Percentiles rank a stretch among this genome's conserved stretches.
Conservation (phyloP, 2,329 filamentous ascomycete species). For the Cyclaneusma minus region DNA sequence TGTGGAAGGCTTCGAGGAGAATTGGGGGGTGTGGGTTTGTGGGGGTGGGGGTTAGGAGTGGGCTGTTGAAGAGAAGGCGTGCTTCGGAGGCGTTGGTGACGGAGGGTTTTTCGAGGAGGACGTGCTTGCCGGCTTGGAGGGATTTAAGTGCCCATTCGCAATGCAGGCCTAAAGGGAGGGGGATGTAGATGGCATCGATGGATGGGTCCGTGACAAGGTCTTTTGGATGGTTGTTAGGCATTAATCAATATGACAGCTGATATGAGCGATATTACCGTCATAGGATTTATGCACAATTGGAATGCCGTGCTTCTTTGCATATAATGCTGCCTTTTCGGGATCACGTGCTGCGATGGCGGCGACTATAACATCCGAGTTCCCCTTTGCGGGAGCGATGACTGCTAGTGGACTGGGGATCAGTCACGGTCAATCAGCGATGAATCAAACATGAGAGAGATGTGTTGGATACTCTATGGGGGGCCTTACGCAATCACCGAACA, state of each 20-base stretch:
- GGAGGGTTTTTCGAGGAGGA: slow-evolving; percentile 37
- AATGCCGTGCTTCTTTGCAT: slow-evolving; percentile 34
- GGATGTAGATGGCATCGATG: slow-evolving; percentile 34
- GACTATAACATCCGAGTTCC: slow-evolving; percentile 36
- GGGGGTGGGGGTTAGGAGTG: slow-evolving; percentile 14
- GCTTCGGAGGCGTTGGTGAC: slow-evolving; percentile 30
- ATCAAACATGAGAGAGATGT: neutral
- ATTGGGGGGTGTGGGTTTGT: slow-evolving; percentile 23
- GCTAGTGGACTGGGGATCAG: slow-evolving; percentile 19
- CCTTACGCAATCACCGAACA: slow-evolving; percentile 20
- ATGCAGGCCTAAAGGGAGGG: slow-evolving; percentile 27
- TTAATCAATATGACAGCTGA: neutral
- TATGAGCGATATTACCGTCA: slow-evolving; percentile 22
- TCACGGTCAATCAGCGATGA: neutral
- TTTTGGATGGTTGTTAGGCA: slow-evolving; percentile 1
- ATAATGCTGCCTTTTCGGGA: slow-evolving; percentile 27
- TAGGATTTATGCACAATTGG: slow-evolving; percentile 32
- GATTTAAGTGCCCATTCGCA: slow-evolving; percentile 32
- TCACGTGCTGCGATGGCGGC: slow-evolving; percentile 36
- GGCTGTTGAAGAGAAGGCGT: slow-evolving; percentile 24
- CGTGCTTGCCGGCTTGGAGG: slow-evolving; percentile 33
- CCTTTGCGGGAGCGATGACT: slow-evolving; percentile 31
- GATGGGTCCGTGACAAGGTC: slow-evolving; percentile 24
- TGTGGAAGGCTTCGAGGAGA: slow-evolving; percentile 36
- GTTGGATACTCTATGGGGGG: too few species aligned